A percentile compares a stretch with the other conserved stretches of the same genome.
These are phyloP conservation scores for Rhodomyrtus tomentosa DNA, from an alignment of 345 rosid species.

Conservation along the genomic window DNA sequence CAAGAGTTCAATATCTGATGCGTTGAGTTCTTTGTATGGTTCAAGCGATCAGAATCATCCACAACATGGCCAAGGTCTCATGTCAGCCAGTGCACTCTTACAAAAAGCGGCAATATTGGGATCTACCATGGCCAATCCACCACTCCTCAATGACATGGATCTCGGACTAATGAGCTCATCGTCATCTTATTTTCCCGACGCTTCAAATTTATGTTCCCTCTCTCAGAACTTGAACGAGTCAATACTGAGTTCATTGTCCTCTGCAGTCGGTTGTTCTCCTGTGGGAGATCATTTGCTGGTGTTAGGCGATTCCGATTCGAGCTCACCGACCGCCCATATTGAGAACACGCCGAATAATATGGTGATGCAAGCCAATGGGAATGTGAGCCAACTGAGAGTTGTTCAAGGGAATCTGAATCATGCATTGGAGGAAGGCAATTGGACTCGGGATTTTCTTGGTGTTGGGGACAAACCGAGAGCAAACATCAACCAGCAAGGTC, in stretches of 20 bases:
- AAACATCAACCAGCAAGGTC: constrained; percentile 2
- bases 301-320: not conserved
- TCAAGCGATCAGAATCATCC: not conserved
- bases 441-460: constrained; percentile 35
- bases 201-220: not conserved
- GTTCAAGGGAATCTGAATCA: not conserved
- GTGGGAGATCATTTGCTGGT: not conserved
- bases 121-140: not conserved
- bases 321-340: not conserved
- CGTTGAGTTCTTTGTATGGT: not conserved
- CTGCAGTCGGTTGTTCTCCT: not conserved
- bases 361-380: constrained; percentile 1
- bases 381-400: not conserved
- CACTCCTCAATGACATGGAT: not conserved
- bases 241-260: not conserved
- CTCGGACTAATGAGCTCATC: not conserved
- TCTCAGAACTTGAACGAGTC: not conserved
- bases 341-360: not conserved
- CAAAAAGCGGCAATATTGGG: not conserved
- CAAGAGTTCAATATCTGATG: not conserved
- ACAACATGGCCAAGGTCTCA: not conserved
- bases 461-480: constrained; percentile 21
- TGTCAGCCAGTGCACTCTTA: not conserved
- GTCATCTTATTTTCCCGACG: not conserved
- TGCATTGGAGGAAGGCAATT: not conserved